These are phyloP conservation scores for Hibiscus trionum DNA, from an alignment of 345 rosid species.

Conservation along the genomic window DNA sequence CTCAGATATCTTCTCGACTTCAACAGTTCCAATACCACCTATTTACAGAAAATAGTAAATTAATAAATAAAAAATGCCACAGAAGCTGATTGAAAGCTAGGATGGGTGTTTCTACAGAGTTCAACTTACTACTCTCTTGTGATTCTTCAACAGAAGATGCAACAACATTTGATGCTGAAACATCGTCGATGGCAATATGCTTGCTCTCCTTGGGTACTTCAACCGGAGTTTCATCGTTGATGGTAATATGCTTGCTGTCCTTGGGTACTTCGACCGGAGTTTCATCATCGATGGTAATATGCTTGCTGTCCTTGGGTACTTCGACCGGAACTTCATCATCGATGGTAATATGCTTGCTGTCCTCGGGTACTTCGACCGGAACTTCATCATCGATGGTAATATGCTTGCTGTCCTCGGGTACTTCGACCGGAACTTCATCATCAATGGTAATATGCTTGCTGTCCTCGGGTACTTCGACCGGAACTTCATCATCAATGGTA, in stretches of 20 bases:
- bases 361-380: not conserved
- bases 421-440: not conserved
- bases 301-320: not conserved
- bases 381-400: not conserved
- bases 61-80: not conserved
- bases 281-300: not conserved
- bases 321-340: not conserved
- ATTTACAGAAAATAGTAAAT: not conserved
- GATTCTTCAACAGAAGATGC: slow-evolving; percentile 25
- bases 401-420: not conserved
- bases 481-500: not conserved
- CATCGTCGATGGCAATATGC: not conserved
- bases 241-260: not conserved
- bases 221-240: not conserved
- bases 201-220: not conserved
- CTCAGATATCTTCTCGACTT: slow-evolving; percentile 18
- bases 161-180: not conserved
- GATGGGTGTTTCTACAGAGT: not conserved
- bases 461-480: not conserved
- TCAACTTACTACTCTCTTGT: slow-evolving; percentile 46
- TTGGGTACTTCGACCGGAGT: not conserved
- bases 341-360: not conserved
- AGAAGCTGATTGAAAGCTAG: not conserved
- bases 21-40: slow-evolving; percentile 36
- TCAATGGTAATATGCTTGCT: not conserved